Percentiles rank a stretch among this genome's conserved stretches.
phyloP scores from a whole-genome alignment of 805 yeast species.

The Saccharomycopsis schoenii region DNA sequence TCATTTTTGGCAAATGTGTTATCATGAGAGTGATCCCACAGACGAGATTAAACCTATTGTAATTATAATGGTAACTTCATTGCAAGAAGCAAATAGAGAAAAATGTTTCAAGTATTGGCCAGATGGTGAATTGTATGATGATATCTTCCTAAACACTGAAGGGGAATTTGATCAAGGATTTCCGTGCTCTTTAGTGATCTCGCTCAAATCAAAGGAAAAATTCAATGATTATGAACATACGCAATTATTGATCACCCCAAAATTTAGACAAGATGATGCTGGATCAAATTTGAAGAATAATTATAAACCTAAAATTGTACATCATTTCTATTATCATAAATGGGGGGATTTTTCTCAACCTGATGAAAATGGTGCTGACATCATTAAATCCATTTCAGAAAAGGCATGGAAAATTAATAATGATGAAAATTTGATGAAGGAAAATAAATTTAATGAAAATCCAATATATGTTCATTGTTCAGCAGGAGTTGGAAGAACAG shows the following conservation, averaged over 20 bases:
- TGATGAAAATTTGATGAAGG: background rate
- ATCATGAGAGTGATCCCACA: slow-evolving; percentile 45
- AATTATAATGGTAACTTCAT: slow-evolving; percentile 67
- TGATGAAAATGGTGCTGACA: slow-evolving; percentile 29
- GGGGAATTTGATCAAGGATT: slow-evolving; percentile 11
- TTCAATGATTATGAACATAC: slow-evolving; percentile 5
- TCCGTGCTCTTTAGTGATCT: slow-evolving; percentile 6
- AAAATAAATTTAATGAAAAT: slow-evolving; percentile 9
- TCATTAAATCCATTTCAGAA: slow-evolving; percentile 35
- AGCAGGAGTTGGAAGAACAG: slow-evolving; percentile 96
- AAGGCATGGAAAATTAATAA: slow-evolving; percentile 11
- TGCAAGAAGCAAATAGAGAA: slow-evolving; percentile 55
- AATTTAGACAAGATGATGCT: background rate
- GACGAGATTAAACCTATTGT: slow-evolving; percentile 42
- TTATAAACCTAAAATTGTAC: slow-evolving; percentile 24
- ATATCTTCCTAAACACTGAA: slow-evolving; percentile 6
- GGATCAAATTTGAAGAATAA: background rate
- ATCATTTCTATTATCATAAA: slow-evolving; percentile 62
- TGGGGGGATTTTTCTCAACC: slow-evolving; percentile 84
- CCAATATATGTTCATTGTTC: slow-evolving; percentile 82
- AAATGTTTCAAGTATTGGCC: slow-evolving; percentile 85
- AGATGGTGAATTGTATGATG: slow-evolving; percentile 31
- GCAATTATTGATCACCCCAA: slow-evolving; percentile 6
- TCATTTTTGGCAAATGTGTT: slow-evolving; percentile 86
- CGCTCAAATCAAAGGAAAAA: background rate